Evolutionary conservation across 1,139 yeast species (phyloP).

Genomic region (Arxiozyma slooffiae): DNA sequence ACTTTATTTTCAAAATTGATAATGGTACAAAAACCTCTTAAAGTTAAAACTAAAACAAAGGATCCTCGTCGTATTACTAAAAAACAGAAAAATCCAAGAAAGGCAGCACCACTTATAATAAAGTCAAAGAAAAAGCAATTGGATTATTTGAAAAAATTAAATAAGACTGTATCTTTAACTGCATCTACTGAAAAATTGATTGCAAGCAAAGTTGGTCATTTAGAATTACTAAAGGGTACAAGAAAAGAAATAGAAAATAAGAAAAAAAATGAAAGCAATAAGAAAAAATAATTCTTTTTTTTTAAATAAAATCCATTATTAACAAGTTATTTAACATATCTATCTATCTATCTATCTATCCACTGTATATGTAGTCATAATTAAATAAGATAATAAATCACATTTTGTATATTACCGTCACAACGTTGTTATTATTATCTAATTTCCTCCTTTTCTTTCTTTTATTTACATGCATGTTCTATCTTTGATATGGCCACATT

Average conservation of each 20-base stretch:
- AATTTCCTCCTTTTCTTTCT: neutral
- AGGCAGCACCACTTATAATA: slow-evolving; percentile 64
- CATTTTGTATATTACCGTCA: neutral
- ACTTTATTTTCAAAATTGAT: neutral
- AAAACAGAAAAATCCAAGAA: slow-evolving; percentile 48
- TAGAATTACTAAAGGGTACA: slow-evolving; percentile 86
- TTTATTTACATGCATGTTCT: slow-evolving; percentile 2
- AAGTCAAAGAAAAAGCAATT: slow-evolving; percentile 51
- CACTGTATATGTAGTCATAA: neutral
- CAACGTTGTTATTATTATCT: neutral
- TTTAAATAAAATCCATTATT: neutral
- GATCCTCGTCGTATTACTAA: slow-evolving; percentile 35
- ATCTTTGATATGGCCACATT: slow-evolving; percentile 40
- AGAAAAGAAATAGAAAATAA: slow-evolving; percentile 67
- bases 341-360: no score
- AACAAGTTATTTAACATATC: neutral
- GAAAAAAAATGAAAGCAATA: no score
- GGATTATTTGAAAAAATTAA: slow-evolving; percentile 48
- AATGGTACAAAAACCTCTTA: slow-evolving; percentile 36
- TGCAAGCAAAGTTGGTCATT: slow-evolving; percentile 88
- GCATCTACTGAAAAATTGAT: slow-evolving; percentile 73
- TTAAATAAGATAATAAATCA: neutral
- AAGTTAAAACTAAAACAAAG: slow-evolving; percentile 32
- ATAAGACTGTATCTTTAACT: slow-evolving; percentile 52
- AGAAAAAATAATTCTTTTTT: no score